Percentiles rank a stretch among this genome's conserved stretches.
These are phyloP conservation scores for Chytriomyces confervae DNA, from an alignment of 192 early-diverging fungal genomes.

Conservation along the genomic window DNA sequence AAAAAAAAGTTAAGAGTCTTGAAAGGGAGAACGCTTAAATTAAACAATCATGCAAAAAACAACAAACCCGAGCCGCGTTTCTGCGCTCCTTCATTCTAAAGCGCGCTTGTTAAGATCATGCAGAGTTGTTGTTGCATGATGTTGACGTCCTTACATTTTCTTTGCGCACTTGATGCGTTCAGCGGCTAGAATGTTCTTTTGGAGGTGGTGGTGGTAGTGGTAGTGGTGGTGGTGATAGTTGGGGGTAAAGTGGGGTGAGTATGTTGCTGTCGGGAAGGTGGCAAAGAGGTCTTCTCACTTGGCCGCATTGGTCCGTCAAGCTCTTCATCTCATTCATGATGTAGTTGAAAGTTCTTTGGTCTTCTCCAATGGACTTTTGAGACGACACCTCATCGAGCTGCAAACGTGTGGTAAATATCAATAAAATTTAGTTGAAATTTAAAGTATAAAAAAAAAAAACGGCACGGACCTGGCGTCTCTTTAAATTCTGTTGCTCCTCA, in stretches of 20 bases:
- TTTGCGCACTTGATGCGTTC: conserved; percentile 33
- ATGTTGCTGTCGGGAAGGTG: neutral
- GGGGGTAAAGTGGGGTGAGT: neutral
- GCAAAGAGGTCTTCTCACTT: conserved; percentile 8
- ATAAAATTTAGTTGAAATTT: no score
- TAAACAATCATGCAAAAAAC: neutral
- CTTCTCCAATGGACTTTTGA: conserved; percentile 29
- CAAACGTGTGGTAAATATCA: neutral
- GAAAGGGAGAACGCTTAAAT: no score
- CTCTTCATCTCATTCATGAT: conserved; percentile 42
- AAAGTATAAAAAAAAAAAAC: neutral
- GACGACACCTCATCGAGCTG: conserved; percentile 26
- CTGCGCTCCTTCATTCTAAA: conserved; percentile 22
- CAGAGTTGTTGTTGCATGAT: neutral
- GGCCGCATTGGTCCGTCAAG: conserved; percentile 31
- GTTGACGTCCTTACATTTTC: conserved; percentile 26
- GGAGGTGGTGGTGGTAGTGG: no score
- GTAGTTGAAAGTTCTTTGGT: conserved; percentile 35
- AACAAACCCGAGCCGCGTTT: conserved; percentile 23
- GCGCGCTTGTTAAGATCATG: neutral
- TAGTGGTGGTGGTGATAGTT: no score
- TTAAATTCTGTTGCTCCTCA: conserved; percentile 39
- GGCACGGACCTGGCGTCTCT: conserved; percentile 27
- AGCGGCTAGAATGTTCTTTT: conserved; percentile 35
- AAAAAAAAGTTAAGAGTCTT: no score